Base-by-base conservation (phyloP, 257 asterid species). In the Thymus quinquecostatus region DNA sequence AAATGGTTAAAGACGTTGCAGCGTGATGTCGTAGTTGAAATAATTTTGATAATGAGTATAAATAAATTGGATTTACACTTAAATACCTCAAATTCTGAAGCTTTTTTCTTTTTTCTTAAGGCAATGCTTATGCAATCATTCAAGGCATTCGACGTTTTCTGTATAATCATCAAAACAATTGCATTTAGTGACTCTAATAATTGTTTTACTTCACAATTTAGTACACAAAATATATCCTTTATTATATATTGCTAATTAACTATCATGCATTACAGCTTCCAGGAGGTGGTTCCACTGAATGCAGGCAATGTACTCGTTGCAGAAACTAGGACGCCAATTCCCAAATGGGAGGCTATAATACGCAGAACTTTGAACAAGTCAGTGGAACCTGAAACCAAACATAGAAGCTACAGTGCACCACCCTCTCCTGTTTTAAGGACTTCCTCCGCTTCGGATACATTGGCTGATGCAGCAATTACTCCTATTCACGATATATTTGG, bases 301-400 rank as follows among this genome's bases (percentile, higher is more conserved):
- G 98, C 97, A 70, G 96, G 97, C 58, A 94, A 94, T 54, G 96
- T 93, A 64, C 77, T 93, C 4, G 98, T 96, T 71, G 92, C 98
- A 53, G 98, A 93, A 80, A 91, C 73, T 38, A 74, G 92, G 76
- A 68, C 84, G 66, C 95, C 97, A 13, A 89, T 91, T 45, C 87
- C 82, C 34, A 89, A 87, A 79, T 94, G 98, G 98, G 97, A 91
- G 66, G 69, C 88, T 0, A 84, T 86, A 47, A 94, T 94, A 58
- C 96, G 98, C 8, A 80, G 70, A 51, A 85, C 96, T 7, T 71
- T 94, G 70, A 94, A 94, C 79, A 87, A 79, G 53, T 78, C 90
- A 0, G 10, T 30, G 0, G 94, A 87, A 71, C 86, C 89, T 7
- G 92, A 81, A 75, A 45, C 83, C 2, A 78, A 51, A 50, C 87